Base-by-base conservation (phyloP, 2,329 filamentous ascomycete species). In the Apiospora aurea region DNA sequence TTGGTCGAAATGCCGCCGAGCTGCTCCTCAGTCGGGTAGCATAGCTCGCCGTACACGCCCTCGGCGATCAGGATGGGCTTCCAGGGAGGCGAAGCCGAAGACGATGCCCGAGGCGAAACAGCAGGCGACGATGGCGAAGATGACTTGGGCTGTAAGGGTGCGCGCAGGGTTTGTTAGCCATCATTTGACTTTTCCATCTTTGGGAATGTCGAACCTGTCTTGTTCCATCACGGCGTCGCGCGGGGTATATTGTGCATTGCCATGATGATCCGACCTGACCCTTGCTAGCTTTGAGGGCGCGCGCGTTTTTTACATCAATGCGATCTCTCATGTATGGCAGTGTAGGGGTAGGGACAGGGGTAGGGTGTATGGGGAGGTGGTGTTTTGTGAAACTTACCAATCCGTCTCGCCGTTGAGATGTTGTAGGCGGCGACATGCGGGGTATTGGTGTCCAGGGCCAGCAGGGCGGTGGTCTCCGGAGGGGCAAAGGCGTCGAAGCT, bases 51-150 rank as follows among this genome's bases (percentile, higher is more conserved):
- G 77, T 90, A 91, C 2, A 90, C 87, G 2, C 86, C 87, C 75
- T 90, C 87, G 13, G 84, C 82, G 46, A 92, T 86, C 53, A 92
- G 82, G 8, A 92, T 82, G 0, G 90, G 89, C 76, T 92, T 92
- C 72, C 72, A 92, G 83, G 1, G 90, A 89, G 10, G 90, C 90
- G 79, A 89, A 92, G 11, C 90, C 90, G 79, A 91, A 92, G 7
- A 92, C 86, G 47, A 90, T 84, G 0, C 90, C 91, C 4, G 91
- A 89, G 18, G 90, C 89, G 70, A 93, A 83, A 66, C 92, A 86
- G 80, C 91, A 93, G 80, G 91, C 91, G 13, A 91, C 74, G n/a
- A 91, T 87, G 7, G 90, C 90, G 74, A 88, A 82, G 69, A 81
- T 82, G 38, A 93, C 88, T 82, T 93, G 91, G 69, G 86, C 89